Evolutionary conservation across 148 eudicot species (phyloP), one percentile per base, ranked within the genome.

Genomic region (Arbutus unedo): DNA sequence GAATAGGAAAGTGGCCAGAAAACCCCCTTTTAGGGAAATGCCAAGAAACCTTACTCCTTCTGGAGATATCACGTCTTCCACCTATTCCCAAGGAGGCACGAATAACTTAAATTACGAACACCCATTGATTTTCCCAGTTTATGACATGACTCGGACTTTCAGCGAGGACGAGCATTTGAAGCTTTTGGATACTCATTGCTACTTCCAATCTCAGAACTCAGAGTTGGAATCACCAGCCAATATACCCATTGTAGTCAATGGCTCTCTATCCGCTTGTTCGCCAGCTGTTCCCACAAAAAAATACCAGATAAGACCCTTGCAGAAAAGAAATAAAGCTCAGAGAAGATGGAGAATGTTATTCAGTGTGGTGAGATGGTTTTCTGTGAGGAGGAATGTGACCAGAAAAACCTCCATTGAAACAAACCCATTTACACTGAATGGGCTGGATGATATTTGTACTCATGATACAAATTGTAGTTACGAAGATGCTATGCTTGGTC

Each of bases 151-250:
- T 77, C 85, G 59, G 79, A 70, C 88, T 5, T 87, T 91, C 72
- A 79, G 67, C 54, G 87, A 84, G 6, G 85, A 90, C 5, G 88
- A 84, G 53, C 88, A 88, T 82, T 80, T 89, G 59, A 84, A 84
- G 21, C 82, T 86, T 71, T 85, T 92, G 79, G 91, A 88, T 64
- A 80, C 86, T 1, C 87, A 83, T 74, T 86, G 78, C 81, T 76
- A 92, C 19, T 55, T 88, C 38, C 92, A 82, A 64, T 81, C 90
- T 76, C 85, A 75, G 76, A 85, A 57, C 70, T 57, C 87, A 25
- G 72, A 81, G 56, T 77, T 87, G 64, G 91, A 86, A 3, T 85
- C 86, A 79, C 86, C 81, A 38, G 80, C 81, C 15, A 88, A 86
- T 81, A 51, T 85, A 31, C 87, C 84, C 48, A 85, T 83, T 76